Base-by-base conservation (phyloP, 306 rosid genomes). In the Cucurbita pepo region DNA sequence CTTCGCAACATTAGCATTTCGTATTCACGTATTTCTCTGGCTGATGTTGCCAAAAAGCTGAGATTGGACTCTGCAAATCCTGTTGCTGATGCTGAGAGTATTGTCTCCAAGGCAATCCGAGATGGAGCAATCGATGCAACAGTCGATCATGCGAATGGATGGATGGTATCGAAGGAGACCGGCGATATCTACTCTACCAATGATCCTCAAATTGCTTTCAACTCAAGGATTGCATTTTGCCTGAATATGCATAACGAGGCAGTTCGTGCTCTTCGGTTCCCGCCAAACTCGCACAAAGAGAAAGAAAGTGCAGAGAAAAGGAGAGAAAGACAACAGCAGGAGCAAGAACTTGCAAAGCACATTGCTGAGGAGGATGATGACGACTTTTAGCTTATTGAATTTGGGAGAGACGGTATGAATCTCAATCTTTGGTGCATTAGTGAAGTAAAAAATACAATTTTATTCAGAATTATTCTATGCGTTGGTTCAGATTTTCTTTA, bases 91-190 rank as follows among this genome's bases (percentile, higher is more conserved):
- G 83, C 86, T 4, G 87, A 84, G 89, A 94, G 98, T 83, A 94
- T 94, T 71, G 98, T 94, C 54, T 55, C 98, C 56, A 94, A 94
- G 95, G 98, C 98, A 43, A 94, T 93, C 73, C 90, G 94, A n/a
- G 98, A 93, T 77, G 94, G 96, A 62, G 87, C 87, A 50, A 84
- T 84, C 48, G 87, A 84, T 73, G 87, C 87, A 11, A 84, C 81
- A 16, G 75, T 94, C 73, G 97, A 94, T 78, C 97, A 93, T 73
- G 76, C 86, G 40, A 89, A 86, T 59, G 94, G 94, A 55, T 90
- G 90, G 89, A 90, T 90, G 97, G 98, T 90, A 51, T 93, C 97
- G 3, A 90, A 90, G 85, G 97, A 93, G 82, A 93, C 96, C 22
- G 98, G 98, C 43, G 97, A 93, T 79, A 87, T 93, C 78, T 93